phyloP scores from a whole-genome alignment of 495 filamentous ascomycete genomes.

The Physcia stellaris region DNA sequence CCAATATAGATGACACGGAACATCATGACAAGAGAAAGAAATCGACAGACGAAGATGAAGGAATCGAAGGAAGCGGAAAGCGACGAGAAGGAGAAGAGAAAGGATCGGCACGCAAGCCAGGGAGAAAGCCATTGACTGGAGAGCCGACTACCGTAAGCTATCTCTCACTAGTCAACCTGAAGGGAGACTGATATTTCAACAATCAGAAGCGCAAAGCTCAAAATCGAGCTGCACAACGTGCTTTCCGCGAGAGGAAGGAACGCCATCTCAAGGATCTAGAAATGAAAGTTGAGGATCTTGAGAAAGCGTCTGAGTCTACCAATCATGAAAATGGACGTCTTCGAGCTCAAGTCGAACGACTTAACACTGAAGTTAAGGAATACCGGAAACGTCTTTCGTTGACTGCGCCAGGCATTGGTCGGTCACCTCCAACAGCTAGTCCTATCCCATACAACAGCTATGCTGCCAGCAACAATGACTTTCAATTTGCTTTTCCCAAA shows the following conservation, averaged over 20 bases:
- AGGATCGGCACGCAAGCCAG: slow-evolving; percentile 78
- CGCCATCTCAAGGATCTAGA: slow-evolving; percentile 94
- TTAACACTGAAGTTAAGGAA: slow-evolving; percentile 74
- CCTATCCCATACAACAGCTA: slow-evolving; percentile 19
- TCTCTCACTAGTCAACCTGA: slow-evolving; percentile 1
- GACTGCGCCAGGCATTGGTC: slow-evolving; percentile 26
- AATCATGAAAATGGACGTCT: slow-evolving; percentile 79
- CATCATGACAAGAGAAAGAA: slow-evolving; percentile 68
- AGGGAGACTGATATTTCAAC: slow-evolving; percentile 27
- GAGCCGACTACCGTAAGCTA: slow-evolving; percentile 84
- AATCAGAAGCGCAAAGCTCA: slow-evolving; percentile 93
- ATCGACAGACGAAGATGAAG: slow-evolving; percentile 53
- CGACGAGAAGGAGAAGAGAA: slow-evolving; percentile 66
- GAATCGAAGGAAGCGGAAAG: slow-evolving; percentile 59
- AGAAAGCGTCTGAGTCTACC: slow-evolving; percentile 68
- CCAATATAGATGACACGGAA: slow-evolving; percentile 37
- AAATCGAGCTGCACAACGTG: slow-evolving; percentile 90
- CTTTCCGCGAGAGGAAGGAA: slow-evolving; percentile 96
- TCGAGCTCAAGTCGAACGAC: slow-evolving; percentile 71
- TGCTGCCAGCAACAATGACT: slow-evolving; percentile 53
- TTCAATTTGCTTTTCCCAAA: slow-evolving; percentile 89
- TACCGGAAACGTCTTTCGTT: slow-evolving; percentile 75
- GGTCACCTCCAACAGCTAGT: slow-evolving; percentile 32
- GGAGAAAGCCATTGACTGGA: slow-evolving; percentile 86
- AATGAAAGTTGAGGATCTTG: slow-evolving; percentile 83